These are phyloP conservation scores for Emmonsia crescens DNA, from an alignment of 2,329 filamentous ascomycete genomes.

Conservation along the genomic window DNA sequence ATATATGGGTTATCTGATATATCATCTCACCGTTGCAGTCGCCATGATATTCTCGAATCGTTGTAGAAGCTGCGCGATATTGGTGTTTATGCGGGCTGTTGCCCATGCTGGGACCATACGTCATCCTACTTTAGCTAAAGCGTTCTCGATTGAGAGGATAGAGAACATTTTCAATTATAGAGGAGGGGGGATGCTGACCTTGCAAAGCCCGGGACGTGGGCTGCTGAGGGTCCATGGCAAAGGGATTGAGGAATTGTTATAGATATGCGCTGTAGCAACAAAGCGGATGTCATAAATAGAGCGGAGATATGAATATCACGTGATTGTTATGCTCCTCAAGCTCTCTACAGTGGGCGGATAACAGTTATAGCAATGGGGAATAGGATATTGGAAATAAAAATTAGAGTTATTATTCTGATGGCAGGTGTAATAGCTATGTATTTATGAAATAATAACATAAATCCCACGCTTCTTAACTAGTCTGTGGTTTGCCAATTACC, in stretches of 20 bases:
- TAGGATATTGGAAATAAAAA: not conserved
- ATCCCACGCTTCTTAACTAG: not conserved
- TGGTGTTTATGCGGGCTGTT: slow-evolving; percentile 34
- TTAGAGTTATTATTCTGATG: not conserved
- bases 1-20: slow-evolving; percentile 4
- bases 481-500: not conserved
- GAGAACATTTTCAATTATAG: slow-evolving; percentile 11
- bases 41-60: slow-evolving; percentile 47
- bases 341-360: too few species aligned
- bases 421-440: not conserved
- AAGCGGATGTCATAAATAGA: too few species aligned
- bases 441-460: not conserved
- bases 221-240: slow-evolving; percentile 13
- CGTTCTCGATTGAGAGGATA: slow-evolving; percentile 3
- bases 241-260: not conserved
- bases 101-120: not conserved
- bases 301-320: not conserved
- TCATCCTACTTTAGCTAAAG: not conserved
- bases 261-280: not conserved
- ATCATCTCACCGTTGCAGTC: slow-evolving; percentile 37
- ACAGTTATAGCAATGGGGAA: too few species aligned
- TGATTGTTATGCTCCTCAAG: too few species aligned
- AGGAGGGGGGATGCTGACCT: slow-evolving; percentile 10
- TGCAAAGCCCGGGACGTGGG: slow-evolving; percentile 11
- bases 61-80: slow-evolving; percentile 38